phyloP scores from a whole-genome alignment of 257 asterid species.

The Fraxinus americana region DNA sequence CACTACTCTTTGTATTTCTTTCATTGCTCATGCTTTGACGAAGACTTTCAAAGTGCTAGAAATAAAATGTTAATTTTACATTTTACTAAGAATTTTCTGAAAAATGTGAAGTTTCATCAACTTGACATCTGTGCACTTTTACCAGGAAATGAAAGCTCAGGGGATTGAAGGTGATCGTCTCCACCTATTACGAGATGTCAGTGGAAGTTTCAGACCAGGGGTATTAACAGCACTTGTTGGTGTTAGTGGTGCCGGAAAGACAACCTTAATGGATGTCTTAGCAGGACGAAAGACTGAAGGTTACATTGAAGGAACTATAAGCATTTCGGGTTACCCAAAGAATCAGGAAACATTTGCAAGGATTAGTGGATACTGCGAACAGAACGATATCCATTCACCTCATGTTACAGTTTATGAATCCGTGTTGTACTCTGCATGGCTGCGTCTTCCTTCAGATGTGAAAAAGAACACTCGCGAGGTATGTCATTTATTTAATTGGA shows the following conservation, averaged over 20 bases:
- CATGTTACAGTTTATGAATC: conserved; percentile 61
- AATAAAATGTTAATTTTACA: too few species aligned
- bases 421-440: conserved; percentile 58
- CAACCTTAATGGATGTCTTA: conserved; percentile 71
- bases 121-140: too few species aligned
- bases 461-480: conserved; percentile 40
- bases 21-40: too few species aligned
- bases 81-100: too few species aligned
- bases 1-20: background rate
- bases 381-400: conserved; percentile 59
- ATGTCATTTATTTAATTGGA: too few species aligned
- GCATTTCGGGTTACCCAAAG: conserved; percentile 57
- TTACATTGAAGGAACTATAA: conserved; percentile 50
- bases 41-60: too few species aligned
- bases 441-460: conserved; percentile 54
- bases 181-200: conserved; percentile 49
- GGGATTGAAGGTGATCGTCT: conserved; percentile 46
- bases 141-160: conserved; percentile 60
- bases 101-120: too few species aligned
- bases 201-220: conserved; percentile 66
- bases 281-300: conserved; percentile 72
- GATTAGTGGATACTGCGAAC: conserved; percentile 61
- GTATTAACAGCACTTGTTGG: conserved; percentile 68
- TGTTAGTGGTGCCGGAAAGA: conserved; percentile 73
- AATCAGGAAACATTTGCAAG: conserved; percentile 59